A percentile compares a stretch with the other conserved stretches of the same genome.
phyloP scores from a whole-genome alignment of 1,284 basidiomycete species.

The Spongispora temasekensis region DNA sequence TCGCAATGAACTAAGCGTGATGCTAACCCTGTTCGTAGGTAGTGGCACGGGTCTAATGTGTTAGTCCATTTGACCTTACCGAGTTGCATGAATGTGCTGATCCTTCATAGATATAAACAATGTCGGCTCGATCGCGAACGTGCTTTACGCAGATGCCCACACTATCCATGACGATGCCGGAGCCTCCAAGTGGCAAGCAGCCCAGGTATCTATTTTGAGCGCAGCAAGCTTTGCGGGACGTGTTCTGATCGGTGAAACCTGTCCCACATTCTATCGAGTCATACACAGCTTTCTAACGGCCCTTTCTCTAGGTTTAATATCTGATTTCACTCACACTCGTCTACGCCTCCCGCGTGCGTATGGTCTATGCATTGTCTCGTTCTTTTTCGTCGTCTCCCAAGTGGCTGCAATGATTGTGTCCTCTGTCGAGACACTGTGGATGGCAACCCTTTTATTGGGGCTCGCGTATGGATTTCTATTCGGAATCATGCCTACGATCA shows the following conservation, averaged over 20 bases:
- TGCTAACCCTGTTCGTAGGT: constrained; percentile 47
- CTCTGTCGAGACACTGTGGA: constrained; percentile 68
- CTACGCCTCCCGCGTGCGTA: constrained; percentile 67
- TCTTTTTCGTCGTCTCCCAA: constrained; percentile 72
- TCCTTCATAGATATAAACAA: constrained; percentile 81
- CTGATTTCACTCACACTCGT: constrained; percentile 69
- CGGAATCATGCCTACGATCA: constrained; percentile 74
- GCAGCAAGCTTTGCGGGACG: constrained; percentile 84
- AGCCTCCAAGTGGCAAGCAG: constrained; percentile 78
- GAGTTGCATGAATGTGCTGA: not conserved
- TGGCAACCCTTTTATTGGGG: constrained; percentile 72
- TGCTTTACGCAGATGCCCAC: constrained; percentile 72
- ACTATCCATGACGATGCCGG: constrained; percentile 62
- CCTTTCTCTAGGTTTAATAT: constrained; percentile 55
- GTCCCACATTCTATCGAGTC: not conserved
- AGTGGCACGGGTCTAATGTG: constrained; percentile 90
- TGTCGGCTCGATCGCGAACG: constrained; percentile 89
- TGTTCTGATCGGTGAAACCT: constrained; percentile 67
- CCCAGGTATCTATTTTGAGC: constrained; percentile 85
- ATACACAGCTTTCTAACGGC: not conserved
- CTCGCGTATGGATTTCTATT: constrained; percentile 80
- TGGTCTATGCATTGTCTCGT: constrained; percentile 67
- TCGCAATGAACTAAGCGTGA: not conserved
- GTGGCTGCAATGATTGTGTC: constrained; percentile 58
- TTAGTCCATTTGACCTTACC: constrained; percentile 37